Base-by-base conservation (phyloP, 345 rosid species). In the Eutrema yunnanense region DNA sequence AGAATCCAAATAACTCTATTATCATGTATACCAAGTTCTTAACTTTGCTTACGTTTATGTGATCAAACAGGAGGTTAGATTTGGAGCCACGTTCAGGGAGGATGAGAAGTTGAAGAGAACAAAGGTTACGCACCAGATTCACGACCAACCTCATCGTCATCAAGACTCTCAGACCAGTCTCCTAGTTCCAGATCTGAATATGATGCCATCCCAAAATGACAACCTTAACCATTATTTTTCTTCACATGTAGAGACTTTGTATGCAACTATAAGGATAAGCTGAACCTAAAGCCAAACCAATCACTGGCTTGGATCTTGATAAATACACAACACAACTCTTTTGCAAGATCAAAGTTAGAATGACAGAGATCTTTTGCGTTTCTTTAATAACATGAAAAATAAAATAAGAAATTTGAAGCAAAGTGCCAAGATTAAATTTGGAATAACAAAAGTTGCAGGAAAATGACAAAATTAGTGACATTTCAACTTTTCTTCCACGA, bases 401-500 rank as follows among this genome's bases (percentile, higher is more conserved):
- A 9, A 4, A 9, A 38, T 19, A 41, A 4, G 0, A 4, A 30
- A 3, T 30, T 30, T 3, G 4, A 48, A 62, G 9, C 30, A n/a
- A 62, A 43, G 51, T 43, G 8, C 9, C 69, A 27, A 34, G 12
- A 11, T 37, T 11, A 7, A 4, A 48, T 11, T 6, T 19, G 3
- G 64, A 59, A 60, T 61, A 27, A 42, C 9, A 19, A n/a, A 51
- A 14, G 61, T 66, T 40, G 49, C 48, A 67, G 49, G n/a, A 29
- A 27, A 52, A 38, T 51, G 41, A 46, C 36, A 22, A 2, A 22
- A 22, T 22, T 22, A 51, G 19, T 43, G 49, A 50, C 48, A 52
- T 62, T 81, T 81, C 78, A 91, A 40, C 61, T 63, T 87, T 62
- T 83, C 92, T 81, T 92, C 97, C 3, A 90, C 89, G 43, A 95